phyloP scores from a whole-genome alignment of 2,329 filamentous ascomycete genomes.

The Dothideomycetes sp. region DNA sequence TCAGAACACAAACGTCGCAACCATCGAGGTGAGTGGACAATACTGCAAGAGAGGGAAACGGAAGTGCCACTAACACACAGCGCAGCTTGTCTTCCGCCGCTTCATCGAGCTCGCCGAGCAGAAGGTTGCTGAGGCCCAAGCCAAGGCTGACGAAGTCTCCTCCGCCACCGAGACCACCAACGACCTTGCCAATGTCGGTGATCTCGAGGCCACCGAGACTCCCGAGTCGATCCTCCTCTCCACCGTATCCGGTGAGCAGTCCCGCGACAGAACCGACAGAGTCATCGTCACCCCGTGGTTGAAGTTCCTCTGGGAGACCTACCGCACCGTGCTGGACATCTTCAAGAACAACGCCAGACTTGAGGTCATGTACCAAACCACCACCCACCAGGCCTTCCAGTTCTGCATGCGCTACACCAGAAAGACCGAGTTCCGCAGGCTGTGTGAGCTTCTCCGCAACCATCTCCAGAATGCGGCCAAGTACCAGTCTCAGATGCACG shows the following conservation, averaged over 20 bases:
- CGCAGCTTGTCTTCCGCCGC: conserved; percentile 79
- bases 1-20: conserved; percentile 96
- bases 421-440: conserved; percentile 97
- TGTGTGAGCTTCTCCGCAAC: conserved; percentile 95
- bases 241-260: conserved; percentile 96
- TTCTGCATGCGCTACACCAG: conserved; percentile 97
- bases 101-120: conserved; percentile 96
- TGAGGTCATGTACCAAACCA: conserved; percentile 96
- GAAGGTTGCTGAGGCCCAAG: conserved; percentile 91
- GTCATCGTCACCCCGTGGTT: conserved; percentile 98
- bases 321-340: conserved; percentile 95
- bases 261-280: conserved; percentile 90
- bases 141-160: conserved; percentile 92
- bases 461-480: conserved; percentile 98
- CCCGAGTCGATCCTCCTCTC: conserved; percentile 96
- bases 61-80: conserved; percentile 4
- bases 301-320: conserved; percentile 99
- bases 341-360: conserved; percentile 97
- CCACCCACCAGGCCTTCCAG: conserved; percentile 94
- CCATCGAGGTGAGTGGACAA: conserved; percentile 63
- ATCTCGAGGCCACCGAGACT: conserved; percentile 93
- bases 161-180: conserved; percentile 68
- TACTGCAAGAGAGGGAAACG: background rate
- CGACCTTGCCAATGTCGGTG: conserved; percentile 69
- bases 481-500: conserved; percentile 98